phyloP scores from a whole-genome alignment of 225 moss, liverwort and hornwort species.

The Neckera pumila region DNA sequence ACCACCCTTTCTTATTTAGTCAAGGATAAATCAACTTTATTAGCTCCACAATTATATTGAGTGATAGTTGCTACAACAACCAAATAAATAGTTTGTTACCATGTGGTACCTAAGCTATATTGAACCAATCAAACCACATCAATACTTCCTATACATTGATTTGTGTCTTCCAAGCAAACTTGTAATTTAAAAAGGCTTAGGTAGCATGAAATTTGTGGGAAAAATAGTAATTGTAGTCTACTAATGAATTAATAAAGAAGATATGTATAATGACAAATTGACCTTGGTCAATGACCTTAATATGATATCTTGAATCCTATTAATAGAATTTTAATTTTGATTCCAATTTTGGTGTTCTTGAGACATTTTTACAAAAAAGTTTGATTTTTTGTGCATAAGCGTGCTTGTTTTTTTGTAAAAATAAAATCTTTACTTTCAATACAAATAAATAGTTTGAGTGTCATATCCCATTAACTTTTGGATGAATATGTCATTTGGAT shows the following conservation, averaged over 20 bases:
- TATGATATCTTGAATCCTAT: neutral
- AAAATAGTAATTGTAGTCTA: neutral
- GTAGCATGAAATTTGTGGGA: neutral
- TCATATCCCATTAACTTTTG: too few species aligned
- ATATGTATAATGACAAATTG: neutral
- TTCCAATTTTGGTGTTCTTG: neutral
- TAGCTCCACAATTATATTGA: too few species aligned
- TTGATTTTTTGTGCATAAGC: neutral
- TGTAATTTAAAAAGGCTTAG: neutral
- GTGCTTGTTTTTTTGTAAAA: neutral
- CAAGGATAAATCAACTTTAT: too few species aligned
- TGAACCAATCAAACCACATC: neutral
- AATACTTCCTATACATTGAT: too few species aligned
- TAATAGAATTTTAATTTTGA: neutral
- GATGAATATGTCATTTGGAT: neutral
- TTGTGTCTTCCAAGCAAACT: neutral
- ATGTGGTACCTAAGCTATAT: rapidly evolving
- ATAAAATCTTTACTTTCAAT: too few species aligned
- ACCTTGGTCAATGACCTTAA: neutral
- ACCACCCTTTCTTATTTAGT: neutral
- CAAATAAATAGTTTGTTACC: neutral
- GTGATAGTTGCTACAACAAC: neutral
- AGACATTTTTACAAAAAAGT: neutral
- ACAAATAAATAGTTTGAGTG: neutral
- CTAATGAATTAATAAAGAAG: neutral